Evolutionary conservation across 371 early-diverging fungal genomes (phyloP).

Genomic region (Mucor mucedo): DNA sequence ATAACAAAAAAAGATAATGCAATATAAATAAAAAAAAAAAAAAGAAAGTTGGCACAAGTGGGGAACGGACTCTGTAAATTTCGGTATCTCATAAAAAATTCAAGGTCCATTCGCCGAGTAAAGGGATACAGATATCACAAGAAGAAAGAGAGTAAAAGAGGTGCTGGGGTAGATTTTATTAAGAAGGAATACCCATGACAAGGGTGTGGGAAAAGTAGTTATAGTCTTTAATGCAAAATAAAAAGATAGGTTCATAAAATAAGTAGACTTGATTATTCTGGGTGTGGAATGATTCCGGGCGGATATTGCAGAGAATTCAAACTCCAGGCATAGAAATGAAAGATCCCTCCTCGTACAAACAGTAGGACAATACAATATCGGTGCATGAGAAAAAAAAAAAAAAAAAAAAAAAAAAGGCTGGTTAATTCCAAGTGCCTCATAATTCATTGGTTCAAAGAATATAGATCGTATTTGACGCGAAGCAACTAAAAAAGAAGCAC

Average conservation of each 20-base stretch:
- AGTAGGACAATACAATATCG: slow-evolving; percentile 15
- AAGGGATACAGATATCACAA: not conserved
- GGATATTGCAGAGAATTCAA: slow-evolving; percentile 12
- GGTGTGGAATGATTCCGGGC: slow-evolving; percentile 10
- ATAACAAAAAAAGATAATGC: not conserved
- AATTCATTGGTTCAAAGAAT: slow-evolving; percentile 8
- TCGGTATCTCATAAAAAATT: not conserved
- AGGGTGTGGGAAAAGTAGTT: slow-evolving; percentile 1
- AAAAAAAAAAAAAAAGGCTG: slow-evolving; percentile 7
- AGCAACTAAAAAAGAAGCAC: slow-evolving; percentile 8
- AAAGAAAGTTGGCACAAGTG: not conserved
- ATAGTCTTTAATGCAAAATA: too few species aligned
- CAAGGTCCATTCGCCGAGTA: slow-evolving; percentile 1
- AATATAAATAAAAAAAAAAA: too few species aligned
- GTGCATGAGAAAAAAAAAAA: slow-evolving; percentile 17
- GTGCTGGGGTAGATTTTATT: too few species aligned
- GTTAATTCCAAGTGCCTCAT: slow-evolving; percentile 2
- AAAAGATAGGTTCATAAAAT: too few species aligned
- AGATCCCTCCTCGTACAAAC: slow-evolving; percentile 12
- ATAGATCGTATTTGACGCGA: slow-evolving; percentile 12
- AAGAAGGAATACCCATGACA: not conserved
- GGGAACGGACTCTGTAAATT: slow-evolving; percentile 6
- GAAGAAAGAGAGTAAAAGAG: not conserved
- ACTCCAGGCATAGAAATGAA: slow-evolving; percentile 1
- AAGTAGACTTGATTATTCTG: not conserved